These are phyloP conservation scores for Colletotrichum phormii DNA, from an alignment of 2,329 filamentous ascomycete species.

Conservation along the genomic window DNA sequence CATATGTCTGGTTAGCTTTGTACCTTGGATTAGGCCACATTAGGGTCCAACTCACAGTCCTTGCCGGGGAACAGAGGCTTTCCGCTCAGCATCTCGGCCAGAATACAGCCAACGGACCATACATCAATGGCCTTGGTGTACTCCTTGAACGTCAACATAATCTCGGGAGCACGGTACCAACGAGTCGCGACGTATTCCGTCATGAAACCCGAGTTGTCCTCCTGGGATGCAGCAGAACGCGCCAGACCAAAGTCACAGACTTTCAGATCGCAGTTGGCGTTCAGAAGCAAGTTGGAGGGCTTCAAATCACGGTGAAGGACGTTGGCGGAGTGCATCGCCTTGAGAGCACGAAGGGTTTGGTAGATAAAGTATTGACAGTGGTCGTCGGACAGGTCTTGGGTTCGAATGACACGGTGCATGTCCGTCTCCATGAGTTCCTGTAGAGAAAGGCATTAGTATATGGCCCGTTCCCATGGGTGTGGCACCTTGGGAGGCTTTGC, in stretches of 20 bases:
- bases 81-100: slow-evolving; percentile 98
- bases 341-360: slow-evolving; percentile 95
- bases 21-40: neutral
- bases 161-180: slow-evolving; percentile 99
- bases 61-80: slow-evolving; percentile 99
- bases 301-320: slow-evolving; percentile 98
- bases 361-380: slow-evolving; percentile 99
- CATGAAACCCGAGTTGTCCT: slow-evolving; percentile 99
- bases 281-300: slow-evolving; percentile 95
- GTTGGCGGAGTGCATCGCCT: slow-evolving; percentile 99
- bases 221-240: slow-evolving; percentile 93
- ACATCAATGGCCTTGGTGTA: slow-evolving; percentile 99
- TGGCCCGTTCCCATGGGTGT: neutral
- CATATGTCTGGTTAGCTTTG: slow-evolving; percentile 33
- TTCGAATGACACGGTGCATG: slow-evolving; percentile 99
- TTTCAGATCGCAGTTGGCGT: slow-evolving; percentile 98
- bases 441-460: slow-evolving; percentile 24
- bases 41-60: slow-evolving; percentile 76
- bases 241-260: slow-evolving; percentile 99
- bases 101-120: slow-evolving; percentile 97
- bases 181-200: slow-evolving; percentile 99
- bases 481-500: slow-evolving; percentile 36
- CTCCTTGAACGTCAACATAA: slow-evolving; percentile 99
- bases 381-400: slow-evolving; percentile 97
- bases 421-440: slow-evolving; percentile 99